Evolutionary conservation across 257 asterid species (phyloP), one percentile per base, ranked within the genome.

Genomic region (Avicennia marina): DNA sequence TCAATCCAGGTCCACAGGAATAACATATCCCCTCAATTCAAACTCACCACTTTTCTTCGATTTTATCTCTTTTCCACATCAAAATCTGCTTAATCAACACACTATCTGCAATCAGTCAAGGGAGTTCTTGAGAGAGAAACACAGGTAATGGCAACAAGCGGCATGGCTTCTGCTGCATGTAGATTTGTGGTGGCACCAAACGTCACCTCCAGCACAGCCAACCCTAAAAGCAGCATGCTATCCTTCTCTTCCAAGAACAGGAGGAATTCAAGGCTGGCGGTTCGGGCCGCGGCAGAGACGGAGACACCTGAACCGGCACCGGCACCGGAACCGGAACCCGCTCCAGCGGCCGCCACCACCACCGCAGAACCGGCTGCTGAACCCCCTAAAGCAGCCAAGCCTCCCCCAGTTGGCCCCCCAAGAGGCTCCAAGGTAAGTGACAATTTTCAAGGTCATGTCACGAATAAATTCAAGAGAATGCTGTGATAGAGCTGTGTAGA

Each of bases 371-470:
- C 75, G 2, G 84, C 80, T 3, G n/a, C 41, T 12, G 3, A 36
- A 2, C 24, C 24, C 73, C n/a, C n/a, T n/a, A n/a, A n/a, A n/a
- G n/a, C n/a, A n/a, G n/a, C n/a, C n/a, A 87, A 87, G 77, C 90
- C 96, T 20, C 88, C 98, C 27, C 95, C 94, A 1, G 36, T 85
- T 48, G 98, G 98, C 43, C 98, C 98, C 44, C 89, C 86, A 56
- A 85, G 96, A 59, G 96, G 95, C 51, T 11, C 86, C 2, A 83
- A 87, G 90, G 98, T 79, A 39, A 68, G 52, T 41, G 20, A 8
- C 1, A 7, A 5, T 0, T 19, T 22, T 12, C 1, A 1, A 20
- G 11, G 53, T 10, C 17, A 7, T 38, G 43, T 38, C 11, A 9
- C 12, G 25, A n/a, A n/a, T n/a, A n/a, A n/a, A n/a, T n/a, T n/a